Evolutionary conservation across 2,329 filamentous ascomycete genomes (phyloP).

Genomic region (Aspergillus glaucus): DNA sequence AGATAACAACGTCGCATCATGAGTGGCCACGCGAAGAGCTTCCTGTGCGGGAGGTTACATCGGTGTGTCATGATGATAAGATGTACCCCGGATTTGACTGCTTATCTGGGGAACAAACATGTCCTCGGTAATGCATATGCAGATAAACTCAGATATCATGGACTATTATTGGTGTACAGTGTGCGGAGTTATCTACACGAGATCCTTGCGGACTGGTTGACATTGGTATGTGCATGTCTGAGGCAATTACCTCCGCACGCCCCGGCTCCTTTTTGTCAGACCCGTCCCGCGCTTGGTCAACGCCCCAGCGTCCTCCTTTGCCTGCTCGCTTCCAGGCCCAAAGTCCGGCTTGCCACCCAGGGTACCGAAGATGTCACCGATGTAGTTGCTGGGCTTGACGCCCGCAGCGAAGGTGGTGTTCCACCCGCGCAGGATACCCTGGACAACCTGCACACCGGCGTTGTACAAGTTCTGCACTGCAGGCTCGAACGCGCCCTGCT

Average conservation of each 20-base stretch:
- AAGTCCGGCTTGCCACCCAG: constrained; percentile 62
- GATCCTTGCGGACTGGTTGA: too few relatives aligned
- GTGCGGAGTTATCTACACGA: too few relatives aligned
- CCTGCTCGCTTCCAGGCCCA: constrained; percentile 34
- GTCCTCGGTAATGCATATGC: too few relatives aligned
- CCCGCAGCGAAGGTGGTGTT: constrained; percentile 52
- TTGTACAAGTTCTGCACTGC: constrained; percentile 61
- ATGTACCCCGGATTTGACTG: too few relatives aligned
- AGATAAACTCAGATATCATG: too few relatives aligned
- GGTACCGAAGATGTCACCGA: constrained; percentile 66
- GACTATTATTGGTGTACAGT: too few relatives aligned
- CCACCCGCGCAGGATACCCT: constrained; percentile 59
- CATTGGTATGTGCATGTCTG: too few relatives aligned
- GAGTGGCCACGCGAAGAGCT: too few relatives aligned
- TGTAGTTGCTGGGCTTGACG: constrained; percentile 56
- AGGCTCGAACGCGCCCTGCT: constrained; percentile 59
- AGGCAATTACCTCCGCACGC: not conserved
- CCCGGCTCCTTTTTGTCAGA: constrained; percentile 10
- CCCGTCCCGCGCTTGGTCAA: constrained; percentile 13
- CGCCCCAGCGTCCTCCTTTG: constrained; percentile 14
- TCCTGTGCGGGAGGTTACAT: too few relatives aligned
- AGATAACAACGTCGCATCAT: too few relatives aligned
- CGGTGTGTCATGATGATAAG: too few relatives aligned
- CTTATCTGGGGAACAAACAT: too few relatives aligned
- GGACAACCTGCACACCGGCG: constrained; percentile 59